Evolutionary conservation across 2,329 filamentous ascomycete species (phyloP).

Genomic region (Capronia coronata): DNA sequence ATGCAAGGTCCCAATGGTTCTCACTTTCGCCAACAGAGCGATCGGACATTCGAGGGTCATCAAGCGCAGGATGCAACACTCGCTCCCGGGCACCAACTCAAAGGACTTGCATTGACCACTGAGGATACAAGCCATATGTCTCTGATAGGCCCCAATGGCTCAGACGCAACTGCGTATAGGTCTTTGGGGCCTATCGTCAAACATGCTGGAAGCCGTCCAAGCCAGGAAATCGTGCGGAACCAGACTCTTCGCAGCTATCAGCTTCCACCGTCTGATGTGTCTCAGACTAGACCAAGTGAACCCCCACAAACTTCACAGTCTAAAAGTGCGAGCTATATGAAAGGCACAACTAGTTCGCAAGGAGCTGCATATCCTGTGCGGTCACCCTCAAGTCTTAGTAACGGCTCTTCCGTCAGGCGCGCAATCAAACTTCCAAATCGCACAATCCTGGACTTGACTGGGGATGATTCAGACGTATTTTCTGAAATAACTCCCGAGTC

Average conservation of each 20-base stretch:
- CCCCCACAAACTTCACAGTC: not conserved
- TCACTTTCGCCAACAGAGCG: conserved; percentile 7
- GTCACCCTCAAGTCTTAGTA: conserved; percentile 18
- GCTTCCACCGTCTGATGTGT: conserved; percentile 15
- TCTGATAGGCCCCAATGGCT: not conserved
- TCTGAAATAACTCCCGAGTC: conserved; percentile 9
- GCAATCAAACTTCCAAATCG: conserved; percentile 20
- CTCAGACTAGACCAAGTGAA: conserved; percentile 2
- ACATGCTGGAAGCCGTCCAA: not conserved
- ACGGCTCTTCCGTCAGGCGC: conserved; percentile 18
- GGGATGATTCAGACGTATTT: conserved; percentile 21
- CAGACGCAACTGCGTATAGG: not conserved
- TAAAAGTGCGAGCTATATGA: not conserved
- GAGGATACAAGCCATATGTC: not conserved
- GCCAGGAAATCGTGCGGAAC: not conserved
- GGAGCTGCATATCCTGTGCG: conserved; percentile 9
- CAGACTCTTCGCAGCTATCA: conserved; percentile 12
- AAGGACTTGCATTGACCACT: not conserved
- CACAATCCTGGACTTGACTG: conserved; percentile 27
- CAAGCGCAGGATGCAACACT: not conserved
- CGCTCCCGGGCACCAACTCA: not conserved
- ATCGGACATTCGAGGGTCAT: conserved; percentile 2
- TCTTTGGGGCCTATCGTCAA: not conserved
- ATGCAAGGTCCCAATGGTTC: not conserved
- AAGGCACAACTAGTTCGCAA: conserved; percentile 1